These are phyloP conservation scores for Abrus pulchellus DNA, from an alignment of 306 rosid genomes.

Conservation along the genomic window DNA sequence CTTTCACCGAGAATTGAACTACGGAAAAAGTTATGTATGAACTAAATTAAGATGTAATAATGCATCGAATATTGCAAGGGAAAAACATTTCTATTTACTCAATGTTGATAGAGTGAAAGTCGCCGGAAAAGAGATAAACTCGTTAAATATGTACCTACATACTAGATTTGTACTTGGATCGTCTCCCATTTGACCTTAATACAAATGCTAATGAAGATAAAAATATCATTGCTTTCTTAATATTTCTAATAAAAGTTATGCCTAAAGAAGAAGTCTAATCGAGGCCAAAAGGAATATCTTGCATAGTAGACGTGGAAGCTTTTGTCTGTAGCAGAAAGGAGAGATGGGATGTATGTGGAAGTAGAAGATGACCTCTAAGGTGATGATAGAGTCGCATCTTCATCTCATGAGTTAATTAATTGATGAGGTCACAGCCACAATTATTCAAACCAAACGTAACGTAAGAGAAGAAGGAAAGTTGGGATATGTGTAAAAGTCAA, in stretches of 20 bases:
- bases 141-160: no score
- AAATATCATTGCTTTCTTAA: constrained; percentile 15
- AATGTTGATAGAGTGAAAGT: no score
- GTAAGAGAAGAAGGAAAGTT: constrained; percentile 24
- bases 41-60: no score
- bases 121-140: no score
- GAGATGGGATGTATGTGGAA: neutral
- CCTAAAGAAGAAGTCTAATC: neutral
- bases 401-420: neutral
- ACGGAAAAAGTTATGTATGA: no score
- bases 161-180: neutral
- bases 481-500: constrained; percentile 23
- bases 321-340: constrained; percentile 4
- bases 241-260: constrained; percentile 5
- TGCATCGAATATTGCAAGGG: no score
- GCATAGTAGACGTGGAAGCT: neutral
- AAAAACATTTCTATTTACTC: no score
- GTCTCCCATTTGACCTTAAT: neutral
- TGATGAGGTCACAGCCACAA: constrained; percentile 9
- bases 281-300: neutral
- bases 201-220: neutral
- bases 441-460: constrained; percentile 32
- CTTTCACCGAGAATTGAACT: no score
- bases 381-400: neutral
- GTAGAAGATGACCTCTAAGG: neutral